phyloP scores from a whole-genome alignment of 345 rosid genomes.

The Geranium brycei region DNA sequence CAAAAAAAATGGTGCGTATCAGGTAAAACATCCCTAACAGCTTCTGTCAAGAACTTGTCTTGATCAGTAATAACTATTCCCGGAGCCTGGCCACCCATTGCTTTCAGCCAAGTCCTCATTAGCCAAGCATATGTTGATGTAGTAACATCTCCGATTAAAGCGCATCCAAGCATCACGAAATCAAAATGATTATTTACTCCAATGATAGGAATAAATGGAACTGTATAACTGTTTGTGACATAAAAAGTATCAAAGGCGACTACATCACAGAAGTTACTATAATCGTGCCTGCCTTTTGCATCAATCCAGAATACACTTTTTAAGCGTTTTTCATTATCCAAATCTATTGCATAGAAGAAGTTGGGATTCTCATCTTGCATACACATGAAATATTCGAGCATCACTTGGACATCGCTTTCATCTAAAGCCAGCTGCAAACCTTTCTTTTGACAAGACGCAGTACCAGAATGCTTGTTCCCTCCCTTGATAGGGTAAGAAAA shows the following conservation, averaged over 20 bases:
- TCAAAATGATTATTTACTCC: slow-evolving; percentile 35
- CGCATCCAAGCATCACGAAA: slow-evolving; percentile 30
- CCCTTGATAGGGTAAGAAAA: slow-evolving; percentile 17
- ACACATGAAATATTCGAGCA: slow-evolving; percentile 21
- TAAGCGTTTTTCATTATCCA: slow-evolving; percentile 21
- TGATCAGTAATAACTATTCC: slow-evolving; percentile 26
- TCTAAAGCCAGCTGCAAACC: slow-evolving; percentile 20
- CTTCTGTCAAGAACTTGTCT: slow-evolving; percentile 21
- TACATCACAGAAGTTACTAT: slow-evolving; percentile 22
- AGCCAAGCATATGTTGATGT: slow-evolving; percentile 24
- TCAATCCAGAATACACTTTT: slow-evolving; percentile 36
- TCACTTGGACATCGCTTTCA: slow-evolving; percentile 18
- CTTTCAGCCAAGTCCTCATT: slow-evolving; percentile 27
- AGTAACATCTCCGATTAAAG: slow-evolving; percentile 24
- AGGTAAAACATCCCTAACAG: slow-evolving; percentile 23
- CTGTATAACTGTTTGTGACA: slow-evolving; percentile 17
- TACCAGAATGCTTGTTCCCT: slow-evolving; percentile 20
- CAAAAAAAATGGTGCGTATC: slow-evolving; percentile 25
- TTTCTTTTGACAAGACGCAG: slow-evolving; percentile 13
- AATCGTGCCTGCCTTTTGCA: slow-evolving; percentile 25
- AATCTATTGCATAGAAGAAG: slow-evolving; percentile 29
- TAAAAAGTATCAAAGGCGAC: slow-evolving; percentile 28
- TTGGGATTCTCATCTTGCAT: slow-evolving; percentile 31
- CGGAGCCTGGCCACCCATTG: slow-evolving; percentile 27
- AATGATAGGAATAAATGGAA: slow-evolving; percentile 29